phyloP scores from a whole-genome alignment of 2,329 filamentous ascomycete genomes.

The Endothia cerciana region DNA sequence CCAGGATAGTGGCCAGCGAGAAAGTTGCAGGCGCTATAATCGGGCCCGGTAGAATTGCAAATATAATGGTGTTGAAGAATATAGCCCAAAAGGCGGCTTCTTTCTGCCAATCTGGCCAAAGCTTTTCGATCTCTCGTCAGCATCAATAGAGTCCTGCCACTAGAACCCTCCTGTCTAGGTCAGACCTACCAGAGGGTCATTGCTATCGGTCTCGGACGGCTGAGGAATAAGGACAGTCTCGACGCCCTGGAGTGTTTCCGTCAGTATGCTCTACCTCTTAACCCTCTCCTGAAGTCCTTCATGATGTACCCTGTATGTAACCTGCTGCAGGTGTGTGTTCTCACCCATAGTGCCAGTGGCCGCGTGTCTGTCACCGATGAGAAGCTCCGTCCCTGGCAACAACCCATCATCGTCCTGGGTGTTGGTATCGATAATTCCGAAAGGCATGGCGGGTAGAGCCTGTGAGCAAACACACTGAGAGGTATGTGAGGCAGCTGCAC shows the following conservation, averaged over 20 bases:
- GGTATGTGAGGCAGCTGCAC: neutral
- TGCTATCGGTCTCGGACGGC: constrained; percentile 26
- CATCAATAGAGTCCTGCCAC: neutral
- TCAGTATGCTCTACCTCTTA: neutral
- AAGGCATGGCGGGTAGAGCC: constrained; percentile 30
- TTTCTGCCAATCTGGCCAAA: constrained; percentile 33
- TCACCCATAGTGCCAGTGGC: constrained; percentile 6
- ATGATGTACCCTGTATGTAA: constrained; percentile 21
- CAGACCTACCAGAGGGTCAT: constrained; percentile 30
- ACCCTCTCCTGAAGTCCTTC: neutral
- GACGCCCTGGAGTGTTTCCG: constrained; percentile 18
- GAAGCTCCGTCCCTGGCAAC: constrained; percentile 35
- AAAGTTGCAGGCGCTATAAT: constrained; percentile 32
- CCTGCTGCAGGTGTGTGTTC: constrained; percentile 14
- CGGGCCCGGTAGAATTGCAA: constrained; percentile 32
- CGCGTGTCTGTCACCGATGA: constrained; percentile 31
- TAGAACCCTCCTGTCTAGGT: neutral
- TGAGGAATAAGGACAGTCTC: constrained; percentile 32
- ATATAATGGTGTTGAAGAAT: constrained; percentile 32
- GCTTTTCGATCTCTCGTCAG: constrained; percentile 21
- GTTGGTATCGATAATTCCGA: constrained; percentile 36
- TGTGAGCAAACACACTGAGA: neutral
- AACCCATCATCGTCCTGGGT: constrained; percentile 19
- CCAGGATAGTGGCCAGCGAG: constrained; percentile 30
- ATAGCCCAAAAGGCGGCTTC: constrained; percentile 31